Base-by-base conservation (phyloP, 345 rosid genomes). In the Salix udensis region DNA sequence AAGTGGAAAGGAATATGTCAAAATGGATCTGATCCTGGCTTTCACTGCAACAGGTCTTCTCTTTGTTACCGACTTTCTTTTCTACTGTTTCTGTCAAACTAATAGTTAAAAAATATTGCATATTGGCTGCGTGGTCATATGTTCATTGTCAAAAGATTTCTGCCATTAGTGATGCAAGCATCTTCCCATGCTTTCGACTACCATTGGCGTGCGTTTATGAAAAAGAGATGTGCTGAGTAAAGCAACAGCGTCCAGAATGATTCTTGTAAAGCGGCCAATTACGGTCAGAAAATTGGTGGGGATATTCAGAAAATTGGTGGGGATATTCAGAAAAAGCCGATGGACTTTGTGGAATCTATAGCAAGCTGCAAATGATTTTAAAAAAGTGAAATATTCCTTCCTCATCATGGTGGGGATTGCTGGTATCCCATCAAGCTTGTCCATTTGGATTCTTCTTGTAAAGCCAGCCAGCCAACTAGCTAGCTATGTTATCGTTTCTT, bases 1-100 rank as follows among this genome's bases (percentile, higher is more conserved):
- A 77, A 77, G 75, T 81, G 84, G 84, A 73, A 69, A 48, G 84
- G 84, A 77, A 77, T 52, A 8, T 81, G 84, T 65, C 78, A 77
- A 34, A 69, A 26, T 52, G 80, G 44, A 31, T 48, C 44, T 0
- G 78, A 74, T 68, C 68, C 75, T 64, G 26, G 31, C 30, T 77
- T 81, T 78, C 74, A 65, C 23, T 81, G 84, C 68, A 81, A 81
- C 62, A 77, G 77, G 82, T 80, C 28, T 55, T 24, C 21, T 67
- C 60, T n/a, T 67, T n/a, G 28, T 72, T 30, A 4, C 52, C 14
- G 23, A 16, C 55, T 2, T 1, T 21, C 1, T 6, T 68, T 68
- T 39, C 34, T 6, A 12, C 12, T 28, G 1, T 70, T 70, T 18
- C 50, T 44, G 3, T 34, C 37, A 34, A 34, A 34, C 7, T 34